Base-by-base conservation (phyloP, 768 basidiomycete genomes). In the Pleurotus eryngii region DNA sequence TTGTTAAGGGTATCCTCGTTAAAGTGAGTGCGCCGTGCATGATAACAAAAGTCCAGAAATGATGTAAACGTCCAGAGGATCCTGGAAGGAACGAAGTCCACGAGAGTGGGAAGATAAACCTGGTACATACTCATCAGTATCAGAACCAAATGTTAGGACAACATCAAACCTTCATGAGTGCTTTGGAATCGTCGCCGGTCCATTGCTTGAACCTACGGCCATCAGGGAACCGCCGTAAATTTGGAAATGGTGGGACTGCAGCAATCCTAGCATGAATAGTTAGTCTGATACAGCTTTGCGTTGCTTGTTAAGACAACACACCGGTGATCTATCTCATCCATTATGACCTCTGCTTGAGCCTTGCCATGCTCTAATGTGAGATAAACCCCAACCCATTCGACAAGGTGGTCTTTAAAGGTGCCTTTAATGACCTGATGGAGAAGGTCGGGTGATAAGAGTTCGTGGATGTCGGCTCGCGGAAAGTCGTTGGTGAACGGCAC, bases 371-470 rank as follows among this genome's bases (percentile, higher is more conserved):
- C 53, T 4, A 53, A 11, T 12, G 55, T 42, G 0, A 75, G 50
- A 53, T 71, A 74, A 22, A 63, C 45, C 2, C 46, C 59, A 0
- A 74, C 63, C 74, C 73, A 74, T 3, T 50, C 55, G 2, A 76
- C 70, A 6, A 76, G 59, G 47, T 76, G 74, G 45, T 74, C 74
- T 57, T 74, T 76, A 63, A 74, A 74, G 2, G 65, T 64, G 1
- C 71, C 72, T 59, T 72, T 72, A 60, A 73, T 70, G 9, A 73
- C 11, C 49, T 74, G 74, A 57, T 75, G 73, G 0, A 74, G 62
- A 1, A 73, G 59, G 53, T 75, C 71, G 1, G 69, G 65, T 0
- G 72, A 54, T 3, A 74, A 35, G 0, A 70, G 46, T 42, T 70
- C 61, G 39, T 75, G 70, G n/a, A 74, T 74, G 42, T 74, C 68